Conservation (phyloP, 2,329 filamentous ascomycete species). For the Colletotrichum tanaceti region DNA sequence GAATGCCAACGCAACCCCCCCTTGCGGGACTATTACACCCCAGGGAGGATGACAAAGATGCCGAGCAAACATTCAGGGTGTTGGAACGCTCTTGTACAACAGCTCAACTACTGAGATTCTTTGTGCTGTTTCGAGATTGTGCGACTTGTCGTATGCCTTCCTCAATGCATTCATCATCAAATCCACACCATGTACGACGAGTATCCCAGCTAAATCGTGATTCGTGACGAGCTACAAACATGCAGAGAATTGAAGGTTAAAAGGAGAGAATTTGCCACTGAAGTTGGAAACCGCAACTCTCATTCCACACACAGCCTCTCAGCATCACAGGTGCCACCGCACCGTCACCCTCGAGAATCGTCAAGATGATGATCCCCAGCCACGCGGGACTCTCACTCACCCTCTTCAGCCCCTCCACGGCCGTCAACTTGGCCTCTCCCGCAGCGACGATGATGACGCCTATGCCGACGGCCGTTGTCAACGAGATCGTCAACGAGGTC, state of each 20-base stretch:
- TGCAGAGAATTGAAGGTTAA: not conserved
- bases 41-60: not conserved
- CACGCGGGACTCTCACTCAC: not conserved
- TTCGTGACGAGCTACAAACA: too few species aligned
- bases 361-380: not conserved
- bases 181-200: too few species aligned
- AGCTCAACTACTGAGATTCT: not conserved
- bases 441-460: too few species aligned
- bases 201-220: too few species aligned
- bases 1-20: not conserved
- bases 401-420: too few species aligned
- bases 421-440: rapidly evolving
- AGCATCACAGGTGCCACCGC: not conserved
- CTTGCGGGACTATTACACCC: not conserved
- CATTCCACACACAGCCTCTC: too few species aligned
- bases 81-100: too few species aligned
- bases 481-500: too few species aligned
- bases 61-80: too few species aligned
- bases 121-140: not conserved
- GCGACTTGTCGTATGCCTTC: not conserved
- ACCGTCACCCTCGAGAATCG: not conserved
- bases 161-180: too few species aligned
- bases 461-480: not conserved
- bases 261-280: not conserved
- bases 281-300: rapidly evolving